Conservation (phyloP, 148 eudicot genomes). For the Vaccinium corymbosum region DNA sequence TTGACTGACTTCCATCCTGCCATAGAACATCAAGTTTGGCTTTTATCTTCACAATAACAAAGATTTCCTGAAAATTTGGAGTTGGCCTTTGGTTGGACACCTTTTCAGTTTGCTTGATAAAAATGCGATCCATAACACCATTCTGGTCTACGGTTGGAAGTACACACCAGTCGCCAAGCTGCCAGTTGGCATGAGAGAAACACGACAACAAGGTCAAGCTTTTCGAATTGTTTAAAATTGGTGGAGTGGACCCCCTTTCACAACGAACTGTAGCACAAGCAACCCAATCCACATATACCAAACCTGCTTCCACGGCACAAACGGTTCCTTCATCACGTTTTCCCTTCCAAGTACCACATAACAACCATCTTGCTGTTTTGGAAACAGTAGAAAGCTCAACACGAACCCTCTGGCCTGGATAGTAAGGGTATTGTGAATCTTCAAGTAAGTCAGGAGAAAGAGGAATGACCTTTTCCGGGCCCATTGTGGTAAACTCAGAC, state of each 20-base stretch:
- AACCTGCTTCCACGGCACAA: conserved; percentile 66
- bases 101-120: conserved; percentile 20
- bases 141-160: conserved; percentile 25
- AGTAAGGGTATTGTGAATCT: conserved; percentile 71
- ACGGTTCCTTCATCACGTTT: conserved; percentile 61
- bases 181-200: conserved; percentile 79
- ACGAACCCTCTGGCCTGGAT: conserved; percentile 83
- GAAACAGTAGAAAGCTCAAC: conserved; percentile 42
- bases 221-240: conserved; percentile 43
- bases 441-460: conserved; percentile 67
- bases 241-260: conserved; percentile 41
- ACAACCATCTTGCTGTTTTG: conserved; percentile 69
- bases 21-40: conserved; percentile 75
- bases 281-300: conserved; percentile 74
- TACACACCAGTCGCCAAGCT: conserved; percentile 89
- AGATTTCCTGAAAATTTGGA: conserved; percentile 44
- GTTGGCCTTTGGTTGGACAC: conserved; percentile 15
- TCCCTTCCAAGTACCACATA: conserved; percentile 56
- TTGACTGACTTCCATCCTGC: conserved; percentile 80
- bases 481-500: conserved; percentile 50
- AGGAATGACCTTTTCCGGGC: conserved; percentile 53
- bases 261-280: conserved; percentile 40
- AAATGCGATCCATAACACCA: background rate
- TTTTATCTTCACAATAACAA: conserved; percentile 63
- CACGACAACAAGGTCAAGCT: conserved; percentile 56